Evolutionary conservation across 495 filamentous ascomycete species (phyloP), one percentile per base, ranked within the genome.

Genomic region (Xylaria sp.): DNA sequence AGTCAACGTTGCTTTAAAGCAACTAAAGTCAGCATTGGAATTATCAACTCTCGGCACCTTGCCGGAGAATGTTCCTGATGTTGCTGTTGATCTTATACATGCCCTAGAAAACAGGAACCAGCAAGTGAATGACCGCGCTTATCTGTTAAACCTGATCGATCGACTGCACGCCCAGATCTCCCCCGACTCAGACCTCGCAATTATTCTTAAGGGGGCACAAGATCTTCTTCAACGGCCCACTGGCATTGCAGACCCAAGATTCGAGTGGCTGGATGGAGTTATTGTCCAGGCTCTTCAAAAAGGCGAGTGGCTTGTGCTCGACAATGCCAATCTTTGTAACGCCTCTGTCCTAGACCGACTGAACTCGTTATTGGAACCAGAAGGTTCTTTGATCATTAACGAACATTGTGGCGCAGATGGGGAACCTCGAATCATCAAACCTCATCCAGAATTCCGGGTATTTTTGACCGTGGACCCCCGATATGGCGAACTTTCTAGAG

Each of bases 261-360:
- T 99, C 79, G 93, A 97, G 77, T 99, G 97, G 97, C 88, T 96
- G 3, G 97, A 98, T 77, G 95, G 97, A 55, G 86, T 95, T 67
- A 89, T 99, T 40, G 91, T 98, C 26, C 88, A 93, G 71, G 95
- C 97, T 61, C 84, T 98, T 11, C 88, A 95, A 75, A 85, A 91
- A 74, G 97, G 97, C 35, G 84, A 93, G 53, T 99, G 97, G 97
- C 84, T 99, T 59, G 89, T 98, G 33, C 89, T 99, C 21, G 95
- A 98, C 78, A 97, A 98, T 82, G 95, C 97, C 62, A 99, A 99
- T 75, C 85, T 98, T 19, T 99, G 97, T 79, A 97, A 90, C 74
- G 89, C 95, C 6, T 97, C 96, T 5, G 95, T 98, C 14, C 88
- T 99, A 2, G 97, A 99, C 78, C 87, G 97, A 75, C 80, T 99